Percentiles rank a stretch among this genome's conserved stretches.
These are phyloP conservation scores for Candida alai DNA, from an alignment of 805 yeast genomes.

Conservation along the genomic window DNA sequence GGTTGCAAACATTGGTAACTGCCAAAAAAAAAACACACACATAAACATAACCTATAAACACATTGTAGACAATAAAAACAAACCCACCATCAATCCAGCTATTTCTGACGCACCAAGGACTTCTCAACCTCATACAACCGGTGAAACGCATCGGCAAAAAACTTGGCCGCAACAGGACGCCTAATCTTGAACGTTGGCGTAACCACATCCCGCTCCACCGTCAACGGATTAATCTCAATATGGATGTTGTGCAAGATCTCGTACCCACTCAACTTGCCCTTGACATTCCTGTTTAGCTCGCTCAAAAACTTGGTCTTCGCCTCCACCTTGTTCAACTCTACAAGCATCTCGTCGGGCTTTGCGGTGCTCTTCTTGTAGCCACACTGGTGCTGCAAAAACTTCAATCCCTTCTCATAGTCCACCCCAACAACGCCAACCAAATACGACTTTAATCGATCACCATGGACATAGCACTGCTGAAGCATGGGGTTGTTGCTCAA, in stretches of 20 bases:
- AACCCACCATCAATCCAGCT: no score
- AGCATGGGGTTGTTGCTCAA: constrained; percentile 45
- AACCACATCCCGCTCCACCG: constrained; percentile 52
- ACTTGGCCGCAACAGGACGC: constrained; percentile 25
- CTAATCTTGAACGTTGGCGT: constrained; percentile 60
- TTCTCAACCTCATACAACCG: constrained; percentile 25
- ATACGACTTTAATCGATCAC: constrained; percentile 51
- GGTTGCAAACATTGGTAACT: no score
- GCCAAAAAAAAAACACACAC: no score
- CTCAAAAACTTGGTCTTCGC: constrained; percentile 19
- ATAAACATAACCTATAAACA: no score
- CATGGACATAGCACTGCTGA: constrained; percentile 55
- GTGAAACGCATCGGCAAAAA: constrained; percentile 12
- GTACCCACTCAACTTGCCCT: constrained; percentile 21
- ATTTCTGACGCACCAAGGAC: constrained; percentile 18
- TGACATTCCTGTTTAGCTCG: constrained; percentile 20
- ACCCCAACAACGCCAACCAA: constrained; percentile 62
- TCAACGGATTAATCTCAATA: constrained; percentile 31
- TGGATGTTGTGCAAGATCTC: constrained; percentile 29
- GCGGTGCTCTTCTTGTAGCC: constrained; percentile 12
- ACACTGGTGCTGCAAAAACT: constrained; percentile 15
- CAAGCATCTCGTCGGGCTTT: constrained; percentile 10
- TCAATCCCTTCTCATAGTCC: constrained; percentile 36
- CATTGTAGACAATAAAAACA: no score
- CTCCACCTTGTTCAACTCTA: constrained; percentile 14